Evolutionary conservation across 2,329 filamentous ascomycete genomes (phyloP).

Genomic region (Thelonectria rubi): DNA sequence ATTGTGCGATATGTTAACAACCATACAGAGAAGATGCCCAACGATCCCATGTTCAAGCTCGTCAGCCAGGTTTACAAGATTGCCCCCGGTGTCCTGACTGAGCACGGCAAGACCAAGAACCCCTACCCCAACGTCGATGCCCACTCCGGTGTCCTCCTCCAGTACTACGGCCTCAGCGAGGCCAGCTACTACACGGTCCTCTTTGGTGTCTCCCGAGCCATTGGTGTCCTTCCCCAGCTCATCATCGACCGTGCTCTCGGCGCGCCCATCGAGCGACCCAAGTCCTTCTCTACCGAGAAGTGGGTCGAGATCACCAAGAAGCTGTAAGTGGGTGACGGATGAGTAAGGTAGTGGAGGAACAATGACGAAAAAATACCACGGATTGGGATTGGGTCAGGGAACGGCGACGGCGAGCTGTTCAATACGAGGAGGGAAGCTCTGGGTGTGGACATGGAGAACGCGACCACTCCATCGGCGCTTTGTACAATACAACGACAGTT

Average conservation of each 20-base stretch:
- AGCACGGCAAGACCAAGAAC: conserved; percentile 99
- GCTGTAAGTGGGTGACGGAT: conserved; percentile 65
- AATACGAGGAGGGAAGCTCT: conserved; percentile 32
- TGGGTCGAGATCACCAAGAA: conserved; percentile 94
- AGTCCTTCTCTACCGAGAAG: conserved; percentile 97
- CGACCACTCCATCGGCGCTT: conserved; percentile 35
- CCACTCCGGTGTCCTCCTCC: conserved; percentile 98
- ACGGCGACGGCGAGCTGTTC: conserved; percentile 23
- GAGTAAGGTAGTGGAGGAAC: conserved; percentile 5
- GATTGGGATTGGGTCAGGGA: conserved; percentile 24
- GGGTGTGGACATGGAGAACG: conserved; percentile 35
- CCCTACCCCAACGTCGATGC: conserved; percentile 98
- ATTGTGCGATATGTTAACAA: conserved; percentile 41
- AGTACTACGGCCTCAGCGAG: conserved; percentile 99
- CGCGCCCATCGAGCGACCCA: conserved; percentile 97
- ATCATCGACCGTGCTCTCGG: conserved; percentile 99
- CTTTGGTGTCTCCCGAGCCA: conserved; percentile 97
- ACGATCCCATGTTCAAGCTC: conserved; percentile 99
- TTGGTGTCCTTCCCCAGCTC: conserved; percentile 98
- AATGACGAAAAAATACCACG: conserved; percentile 17
- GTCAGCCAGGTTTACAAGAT: conserved; percentile 99
- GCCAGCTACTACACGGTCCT: conserved; percentile 99
- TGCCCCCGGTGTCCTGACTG: conserved; percentile 93
- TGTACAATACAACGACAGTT: conserved; percentile 44
- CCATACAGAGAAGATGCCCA: conserved; percentile 77